Conservation (phyloP, 75 land plant genomes). For the Isoetes taiwanensis region DNA sequence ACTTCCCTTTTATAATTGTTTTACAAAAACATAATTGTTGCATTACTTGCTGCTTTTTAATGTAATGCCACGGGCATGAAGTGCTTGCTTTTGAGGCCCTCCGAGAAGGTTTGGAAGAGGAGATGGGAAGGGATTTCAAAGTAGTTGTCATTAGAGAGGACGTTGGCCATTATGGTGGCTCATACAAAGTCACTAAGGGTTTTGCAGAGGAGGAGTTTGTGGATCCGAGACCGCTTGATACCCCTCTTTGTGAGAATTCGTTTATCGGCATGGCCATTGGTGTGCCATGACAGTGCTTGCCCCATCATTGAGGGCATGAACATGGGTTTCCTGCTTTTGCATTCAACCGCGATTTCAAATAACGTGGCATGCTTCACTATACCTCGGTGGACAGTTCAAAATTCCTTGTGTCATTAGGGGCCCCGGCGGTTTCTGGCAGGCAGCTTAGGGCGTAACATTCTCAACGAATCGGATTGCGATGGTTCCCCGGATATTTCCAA, state of each 20-base stretch:
- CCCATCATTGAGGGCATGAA: not conserved
- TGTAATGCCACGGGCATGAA: not conserved
- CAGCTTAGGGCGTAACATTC: conserved; percentile 4
- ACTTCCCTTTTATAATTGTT: no score
- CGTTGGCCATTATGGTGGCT: conserved; percentile 7
- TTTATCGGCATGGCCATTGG: conserved; percentile 2
- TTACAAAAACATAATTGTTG: no score
- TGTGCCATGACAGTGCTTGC: conserved; percentile 1
- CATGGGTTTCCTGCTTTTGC: conserved; percentile 7
- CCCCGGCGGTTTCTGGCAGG: not conserved
- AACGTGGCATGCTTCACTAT: conserved; percentile 7
- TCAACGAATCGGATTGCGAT: not conserved
- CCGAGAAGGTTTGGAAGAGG: conserved; percentile 2
- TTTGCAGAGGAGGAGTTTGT: not conserved
- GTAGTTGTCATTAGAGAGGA: not conserved
- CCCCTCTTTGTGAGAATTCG: conserved; percentile 2
- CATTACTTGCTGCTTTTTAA: no score
- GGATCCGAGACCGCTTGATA: not conserved
- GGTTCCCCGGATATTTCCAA: no score
- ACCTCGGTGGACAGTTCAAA: conserved; percentile 8
- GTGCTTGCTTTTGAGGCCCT: not conserved
- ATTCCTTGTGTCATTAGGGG: not conserved
- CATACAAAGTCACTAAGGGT: conserved; percentile 7
- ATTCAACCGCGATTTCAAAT: not conserved
- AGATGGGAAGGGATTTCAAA: not conserved